Evolutionary conservation across 225 moss, liverwort and hornwort genomes (phyloP), one percentile per base, ranked within the genome.

Genomic region (Polytrichum commune): DNA sequence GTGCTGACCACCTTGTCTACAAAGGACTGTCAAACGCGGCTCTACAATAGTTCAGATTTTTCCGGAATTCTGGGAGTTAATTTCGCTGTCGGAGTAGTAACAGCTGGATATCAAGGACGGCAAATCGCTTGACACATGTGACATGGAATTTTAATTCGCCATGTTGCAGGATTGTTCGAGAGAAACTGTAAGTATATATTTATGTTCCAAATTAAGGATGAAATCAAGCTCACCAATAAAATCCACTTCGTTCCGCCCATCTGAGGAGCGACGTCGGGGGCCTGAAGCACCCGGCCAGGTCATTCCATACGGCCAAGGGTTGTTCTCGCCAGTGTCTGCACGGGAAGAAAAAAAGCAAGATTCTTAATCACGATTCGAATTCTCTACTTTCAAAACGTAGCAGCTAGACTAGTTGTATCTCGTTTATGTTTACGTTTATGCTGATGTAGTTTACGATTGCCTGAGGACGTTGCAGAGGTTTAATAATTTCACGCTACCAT

Each of bases 221-320:
- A n/a, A 20, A 20, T 65, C 22, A 5, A 46, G 68, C 74, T 53
- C 74, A 87, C 87, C 87, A 18, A 87, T 58, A 27, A 29, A 83
- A 26, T 87, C 87, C 26, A 87, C 87, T 65, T 70, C 87, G 18
- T 87, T 87, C 60, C 78, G 83, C 69, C 87, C 87, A 71, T 87
- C 87, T 16, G 87, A 87, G 6, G 83, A 87, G 19, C 86, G 83
- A 69, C 67, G 83, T 23, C 74, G 83, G 30, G 5, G 20, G 23
- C 71, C 65, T 75, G 79, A 82, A 75, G 80, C 86, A 30, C 64
- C 87, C 35, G 87, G 83, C 83, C 83, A 87, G 26, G 87, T 87
- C 78, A 87, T 81, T 38, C 87, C 87, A 33, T 87, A 87, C 8
- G 87, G 87, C 66, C 84, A 87, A 26, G 78, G 28, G 75, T 73